Evolutionary conservation across 805 yeast species (phyloP).

Genomic region (Wickerhamomyces alni): DNA sequence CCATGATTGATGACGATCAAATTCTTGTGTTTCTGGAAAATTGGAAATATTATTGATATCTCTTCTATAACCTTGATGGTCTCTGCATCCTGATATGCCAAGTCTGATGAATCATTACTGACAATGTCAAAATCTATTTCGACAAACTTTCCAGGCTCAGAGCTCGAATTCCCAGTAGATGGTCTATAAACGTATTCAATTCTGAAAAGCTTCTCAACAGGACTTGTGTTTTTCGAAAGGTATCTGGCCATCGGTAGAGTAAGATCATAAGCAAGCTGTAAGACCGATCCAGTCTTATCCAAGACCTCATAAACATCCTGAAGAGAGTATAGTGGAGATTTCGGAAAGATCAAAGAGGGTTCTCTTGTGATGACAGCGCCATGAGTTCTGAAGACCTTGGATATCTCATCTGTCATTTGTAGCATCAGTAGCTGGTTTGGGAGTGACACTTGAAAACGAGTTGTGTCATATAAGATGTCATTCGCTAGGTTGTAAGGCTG

Average conservation of each 20-base stretch:
- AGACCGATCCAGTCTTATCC: conserved; percentile 80
- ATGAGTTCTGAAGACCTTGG: conserved; percentile 63
- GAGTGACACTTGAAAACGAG: conserved; percentile 22
- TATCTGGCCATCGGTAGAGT: conserved; percentile 86
- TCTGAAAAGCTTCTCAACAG: conserved; percentile 56
- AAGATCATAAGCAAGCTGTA: conserved; percentile 85
- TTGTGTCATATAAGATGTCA: conserved; percentile 73
- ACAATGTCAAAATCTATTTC: conserved; percentile 83
- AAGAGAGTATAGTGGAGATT: conserved; percentile 61
- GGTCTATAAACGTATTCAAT: conserved; percentile 82
- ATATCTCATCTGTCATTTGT: conserved; percentile 54
- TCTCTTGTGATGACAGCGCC: conserved; percentile 79
- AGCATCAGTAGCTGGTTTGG: conserved; percentile 53
- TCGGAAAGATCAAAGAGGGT: conserved; percentile 72
- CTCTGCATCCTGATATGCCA: conserved; percentile 77
- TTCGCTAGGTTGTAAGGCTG: conserved; percentile 83
- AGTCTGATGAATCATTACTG: conserved; percentile 39
- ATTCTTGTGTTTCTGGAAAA: conserved; percentile 51
- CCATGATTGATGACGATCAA: conserved; percentile 71
- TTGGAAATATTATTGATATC: conserved; percentile 58
- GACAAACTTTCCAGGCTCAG: conserved; percentile 70
- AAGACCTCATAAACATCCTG: conserved; percentile 73
- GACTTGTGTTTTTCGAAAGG: conserved; percentile 57
- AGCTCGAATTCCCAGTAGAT: conserved; percentile 44
- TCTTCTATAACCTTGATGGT: conserved; percentile 79